phyloP scores from a whole-genome alignment of 768 basidiomycete genomes.

The Amanita phalloides region DNA sequence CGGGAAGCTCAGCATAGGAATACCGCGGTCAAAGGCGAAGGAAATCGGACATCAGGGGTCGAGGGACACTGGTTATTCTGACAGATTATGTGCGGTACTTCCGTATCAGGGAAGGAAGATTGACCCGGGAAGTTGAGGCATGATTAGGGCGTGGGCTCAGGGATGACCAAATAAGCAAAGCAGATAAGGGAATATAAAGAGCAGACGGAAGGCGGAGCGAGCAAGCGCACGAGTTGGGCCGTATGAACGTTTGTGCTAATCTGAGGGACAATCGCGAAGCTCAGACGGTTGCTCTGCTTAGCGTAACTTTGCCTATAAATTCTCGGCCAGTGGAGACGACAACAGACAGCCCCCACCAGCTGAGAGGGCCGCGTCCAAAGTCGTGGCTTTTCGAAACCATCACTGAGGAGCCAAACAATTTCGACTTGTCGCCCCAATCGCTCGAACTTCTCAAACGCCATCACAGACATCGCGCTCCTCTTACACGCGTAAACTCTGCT shows the following conservation, averaged over 20 bases:
- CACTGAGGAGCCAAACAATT: conserved; percentile 34
- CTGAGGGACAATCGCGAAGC: conserved; percentile 4
- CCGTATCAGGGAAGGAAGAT: not conserved
- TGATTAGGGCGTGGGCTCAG: not conserved
- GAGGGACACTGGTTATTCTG: not conserved
- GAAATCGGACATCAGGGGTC: not conserved
- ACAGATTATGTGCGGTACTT: conserved; percentile 1
- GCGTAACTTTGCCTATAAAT: conserved; percentile 12
- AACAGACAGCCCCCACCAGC: conserved; percentile 7
- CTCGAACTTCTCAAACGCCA: conserved; percentile 47
- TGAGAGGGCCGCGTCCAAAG: conserved; percentile 16
- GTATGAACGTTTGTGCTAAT: conserved; percentile 4
- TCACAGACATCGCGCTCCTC: conserved; percentile 41
- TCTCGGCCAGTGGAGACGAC: conserved; percentile 8
- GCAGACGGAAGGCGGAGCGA: not conserved
- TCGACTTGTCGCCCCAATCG: conserved; percentile 13
- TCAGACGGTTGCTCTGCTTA: conserved; percentile 1
- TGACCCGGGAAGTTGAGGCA: not conserved
- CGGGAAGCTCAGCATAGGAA: not conserved
- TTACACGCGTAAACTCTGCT: conserved; percentile 36
- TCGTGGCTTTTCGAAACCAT: conserved; percentile 37
- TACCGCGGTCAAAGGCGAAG: not conserved
- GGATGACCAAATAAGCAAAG: not conserved
- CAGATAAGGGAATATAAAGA: not conserved
- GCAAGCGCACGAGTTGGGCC: not conserved